These are phyloP conservation scores for Leavenworthia alabamica DNA, from an alignment of 345 rosid genomes.

Conservation along the genomic window DNA sequence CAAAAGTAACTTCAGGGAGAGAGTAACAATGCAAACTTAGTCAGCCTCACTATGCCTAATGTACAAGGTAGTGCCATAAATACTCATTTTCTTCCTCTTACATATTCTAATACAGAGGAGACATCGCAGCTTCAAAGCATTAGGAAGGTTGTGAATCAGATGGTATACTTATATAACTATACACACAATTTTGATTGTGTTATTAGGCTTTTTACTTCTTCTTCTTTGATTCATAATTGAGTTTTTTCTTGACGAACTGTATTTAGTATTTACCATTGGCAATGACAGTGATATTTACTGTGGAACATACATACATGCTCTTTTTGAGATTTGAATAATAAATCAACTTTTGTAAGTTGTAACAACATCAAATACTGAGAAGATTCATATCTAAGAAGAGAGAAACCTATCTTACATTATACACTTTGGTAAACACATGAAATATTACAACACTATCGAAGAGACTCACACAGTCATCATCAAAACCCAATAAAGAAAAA, in stretches of 20 bases:
- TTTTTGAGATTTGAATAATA: too few species aligned
- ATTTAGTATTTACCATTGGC: conserved; percentile 10
- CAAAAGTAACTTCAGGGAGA: conserved; percentile 22
- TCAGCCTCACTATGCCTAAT: too few species aligned
- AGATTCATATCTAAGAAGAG: conserved; percentile 6
- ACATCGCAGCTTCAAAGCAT: not conserved
- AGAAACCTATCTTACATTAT: conserved; percentile 27
- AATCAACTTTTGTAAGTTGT: not conserved
- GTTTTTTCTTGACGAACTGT: not conserved
- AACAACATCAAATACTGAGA: not conserved
- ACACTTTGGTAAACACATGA: conserved; percentile 24
- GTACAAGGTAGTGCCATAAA: too few species aligned
- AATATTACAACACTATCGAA: conserved; percentile 23
- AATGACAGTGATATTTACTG: not conserved
- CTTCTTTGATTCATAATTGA: not conserved
- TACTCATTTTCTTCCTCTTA: too few species aligned
- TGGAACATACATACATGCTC: conserved; percentile 1
- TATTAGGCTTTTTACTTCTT: too few species aligned
- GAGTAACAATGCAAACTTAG: conserved; percentile 7
- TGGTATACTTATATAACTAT: not conserved
- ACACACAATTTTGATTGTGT: conserved; percentile 10
- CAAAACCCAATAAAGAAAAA: too few species aligned
- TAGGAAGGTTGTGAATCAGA: conserved; percentile 8
- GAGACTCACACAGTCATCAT: too few species aligned
- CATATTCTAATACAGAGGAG: conserved; percentile 8